Base-by-base conservation (phyloP, 306 rosid species). In the barrel medic (Medicago truncatula) region DNA sequence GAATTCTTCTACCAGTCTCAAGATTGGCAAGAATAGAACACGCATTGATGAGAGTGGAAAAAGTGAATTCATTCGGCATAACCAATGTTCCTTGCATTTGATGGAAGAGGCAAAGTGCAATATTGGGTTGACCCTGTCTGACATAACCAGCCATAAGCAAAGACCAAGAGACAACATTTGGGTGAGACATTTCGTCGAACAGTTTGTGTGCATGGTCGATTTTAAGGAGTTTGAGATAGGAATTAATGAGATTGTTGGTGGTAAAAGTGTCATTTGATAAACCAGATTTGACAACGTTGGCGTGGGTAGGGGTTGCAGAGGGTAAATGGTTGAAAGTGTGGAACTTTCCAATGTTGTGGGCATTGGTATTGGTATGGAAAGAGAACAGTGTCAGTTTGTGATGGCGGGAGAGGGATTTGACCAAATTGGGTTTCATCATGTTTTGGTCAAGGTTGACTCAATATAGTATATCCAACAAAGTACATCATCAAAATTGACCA, bases 81-180 rank as follows among this genome's bases (percentile, higher is more conserved):
- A 93, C 86, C 3, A 58, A 74, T 21, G 82, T 85, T 46, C 71
- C 76, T 18, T 56, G 73, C 92, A 89, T 88, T 38, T 83, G 81
- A 64, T 36, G 56, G 56, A 91, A 89, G 16, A 89, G 76, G 7
- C 52, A 38, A 50, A 91, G 85, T 62, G 89, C 83, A 57, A 66
- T 64, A 61, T 52, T 46, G 52, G 96, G 92, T 39, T 59, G 85
- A 57, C 76, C 85, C n/a, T 17, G 36, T 20, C 49, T 31, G 11
- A 86, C 60, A 21, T 86, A 89, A 52, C 97, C 94, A 0, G 90
- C 86, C 81, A 93, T 89, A 80, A 93, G 90, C 2, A 93, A 81
- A 70, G 98, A 88, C 89, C 92, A 91, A 5, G 97, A 88, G 17
- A 93, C 97, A 17, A 93, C 91, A 74, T 93, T 89, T 9, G 71